A percentile compares a stretch with the other conserved stretches of the same genome.
Conservation (phyloP, 2,329 filamentous ascomycete species). For the Stylonectria norvegica region DNA sequence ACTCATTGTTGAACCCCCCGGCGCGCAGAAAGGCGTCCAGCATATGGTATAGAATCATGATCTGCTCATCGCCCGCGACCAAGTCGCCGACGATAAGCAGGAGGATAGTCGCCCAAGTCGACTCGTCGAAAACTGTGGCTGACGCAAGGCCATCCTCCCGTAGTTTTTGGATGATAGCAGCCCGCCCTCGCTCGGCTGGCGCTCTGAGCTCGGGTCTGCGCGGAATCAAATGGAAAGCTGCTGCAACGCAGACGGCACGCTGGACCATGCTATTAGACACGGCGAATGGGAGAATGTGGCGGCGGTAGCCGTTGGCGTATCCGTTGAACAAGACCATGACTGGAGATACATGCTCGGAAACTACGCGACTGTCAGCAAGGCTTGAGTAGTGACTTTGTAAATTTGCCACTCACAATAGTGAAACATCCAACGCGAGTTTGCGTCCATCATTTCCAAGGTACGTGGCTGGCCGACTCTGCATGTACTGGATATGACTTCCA, state of each 20-base stretch:
- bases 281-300: constrained; percentile 8
- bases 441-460: constrained; percentile 5
- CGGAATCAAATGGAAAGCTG: constrained; percentile 10
- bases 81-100: constrained; percentile 10
- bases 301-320: constrained; percentile 10
- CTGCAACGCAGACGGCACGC: constrained; percentile 11
- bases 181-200: constrained; percentile 12
- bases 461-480: neutral
- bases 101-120: constrained; percentile 11
- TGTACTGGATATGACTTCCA: too few species aligned
- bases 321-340: constrained; percentile 11
- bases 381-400: neutral
- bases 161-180: constrained; percentile 12
- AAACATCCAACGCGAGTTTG: constrained; percentile 13
- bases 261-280: constrained; percentile 7
- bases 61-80: constrained; percentile 10
- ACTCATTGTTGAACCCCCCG: too few species aligned
- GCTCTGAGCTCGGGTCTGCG: constrained; percentile 9
- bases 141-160: constrained; percentile 7
- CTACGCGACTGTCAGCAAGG: constrained; percentile 1
- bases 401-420: constrained; percentile 9
- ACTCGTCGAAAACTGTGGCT: constrained; percentile 5
- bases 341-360: constrained; percentile 10
- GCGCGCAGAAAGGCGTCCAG: constrained; percentile 10
- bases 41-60: constrained; percentile 14